Base-by-base conservation (phyloP, 1,284 basidiomycete genomes). In the Apiotrichum sp. region DNA sequence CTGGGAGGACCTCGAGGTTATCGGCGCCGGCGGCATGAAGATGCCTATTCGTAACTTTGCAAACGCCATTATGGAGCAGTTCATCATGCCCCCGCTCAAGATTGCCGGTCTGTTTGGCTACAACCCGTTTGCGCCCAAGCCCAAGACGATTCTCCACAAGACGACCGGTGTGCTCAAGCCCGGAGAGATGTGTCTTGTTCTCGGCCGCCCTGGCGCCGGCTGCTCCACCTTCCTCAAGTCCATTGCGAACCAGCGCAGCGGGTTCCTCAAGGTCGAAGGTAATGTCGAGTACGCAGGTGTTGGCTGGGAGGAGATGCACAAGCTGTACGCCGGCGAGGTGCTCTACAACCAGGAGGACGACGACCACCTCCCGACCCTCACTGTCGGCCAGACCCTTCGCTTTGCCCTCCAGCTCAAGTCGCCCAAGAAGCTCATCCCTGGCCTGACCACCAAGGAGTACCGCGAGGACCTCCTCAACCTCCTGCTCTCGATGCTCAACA, bases 281-380 rank as follows among this genome's bases (percentile, higher is more conserved):
- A 73, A 82, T 32, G 80, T 84, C 51, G 70, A 77, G 44, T 84
- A 84, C 64, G 81, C 80, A 48, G 82, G 83, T 58, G 79, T 84
- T 50, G 65, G 65, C 7, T 76, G 77, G 35, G 68, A 76, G 46
- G 78, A 80, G 62, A 83, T 83, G 79, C 61, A 57, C 52, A 77
- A 78, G 68, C 53, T 62, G 42, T 77, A 76, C 63, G 86, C 83
- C 59, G 92, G 71, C 61, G 69, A 55, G 62, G 70, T 69, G 34
- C 84, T 86, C 14, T 93, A 91, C 74, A 91, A 89, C 65, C 47
- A 77, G 59, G 79, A 80, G 65, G 83, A 86, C 60, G 89, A 89
- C 52, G 77, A 80, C 50, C 83, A 85, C 69, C 78, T 82, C 45
- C 79, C 83, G n/a, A 82, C 81, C 38, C 73, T 85, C 40, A 84